A percentile compares a stretch with the other conserved stretches of the same genome.
phyloP scores from a whole-genome alignment of 2,329 filamentous ascomycete genomes.

The Bipolaris cookei region DNA sequence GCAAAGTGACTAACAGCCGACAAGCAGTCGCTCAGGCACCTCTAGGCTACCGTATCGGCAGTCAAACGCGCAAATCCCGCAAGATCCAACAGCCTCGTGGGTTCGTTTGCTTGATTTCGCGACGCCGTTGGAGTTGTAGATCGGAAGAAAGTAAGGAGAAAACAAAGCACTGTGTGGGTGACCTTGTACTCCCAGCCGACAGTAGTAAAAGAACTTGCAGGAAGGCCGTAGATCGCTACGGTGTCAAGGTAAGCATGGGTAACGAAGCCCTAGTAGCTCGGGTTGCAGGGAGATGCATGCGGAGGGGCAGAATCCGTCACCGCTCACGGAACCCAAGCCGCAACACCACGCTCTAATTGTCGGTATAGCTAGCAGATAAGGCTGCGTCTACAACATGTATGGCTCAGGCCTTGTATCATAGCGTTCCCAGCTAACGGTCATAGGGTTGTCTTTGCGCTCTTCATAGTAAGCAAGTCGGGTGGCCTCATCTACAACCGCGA shows the following conservation, averaged over 20 bases:
- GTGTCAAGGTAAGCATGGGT: slow-evolving; percentile 11
- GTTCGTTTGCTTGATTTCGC: background rate
- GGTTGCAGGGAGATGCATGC: slow-evolving; percentile 12
- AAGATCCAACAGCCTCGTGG: slow-evolving; percentile 1
- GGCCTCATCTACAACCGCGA: slow-evolving; percentile 95
- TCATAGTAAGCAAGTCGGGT: slow-evolving; percentile 98
- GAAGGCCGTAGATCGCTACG: slow-evolving; percentile 4
- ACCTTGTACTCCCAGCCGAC: background rate
- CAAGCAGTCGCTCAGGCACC: background rate
- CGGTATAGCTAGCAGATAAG: slow-evolving; percentile 6
- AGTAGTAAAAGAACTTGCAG: slow-evolving; percentile 7
- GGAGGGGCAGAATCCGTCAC: slow-evolving; percentile 27
- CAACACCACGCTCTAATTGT: slow-evolving; percentile 14
- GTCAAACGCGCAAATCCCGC: slow-evolving; percentile 1
- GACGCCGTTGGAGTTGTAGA: background rate
- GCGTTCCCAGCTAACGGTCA: slow-evolving; percentile 16
- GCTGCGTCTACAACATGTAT: slow-evolving; percentile 23
- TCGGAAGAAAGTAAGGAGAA: background rate
- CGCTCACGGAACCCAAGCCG: slow-evolving; percentile 11
- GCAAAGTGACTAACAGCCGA: background rate
- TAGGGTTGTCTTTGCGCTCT: slow-evolving; percentile 93
- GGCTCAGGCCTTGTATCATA: background rate
- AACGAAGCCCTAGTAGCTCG: slow-evolving; percentile 16
- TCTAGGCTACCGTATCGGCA: slow-evolving; percentile 5
- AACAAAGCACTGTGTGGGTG: background rate